Conservation (phyloP, 2,329 filamentous ascomycete genomes). For the Penicillium sp. region DNA sequence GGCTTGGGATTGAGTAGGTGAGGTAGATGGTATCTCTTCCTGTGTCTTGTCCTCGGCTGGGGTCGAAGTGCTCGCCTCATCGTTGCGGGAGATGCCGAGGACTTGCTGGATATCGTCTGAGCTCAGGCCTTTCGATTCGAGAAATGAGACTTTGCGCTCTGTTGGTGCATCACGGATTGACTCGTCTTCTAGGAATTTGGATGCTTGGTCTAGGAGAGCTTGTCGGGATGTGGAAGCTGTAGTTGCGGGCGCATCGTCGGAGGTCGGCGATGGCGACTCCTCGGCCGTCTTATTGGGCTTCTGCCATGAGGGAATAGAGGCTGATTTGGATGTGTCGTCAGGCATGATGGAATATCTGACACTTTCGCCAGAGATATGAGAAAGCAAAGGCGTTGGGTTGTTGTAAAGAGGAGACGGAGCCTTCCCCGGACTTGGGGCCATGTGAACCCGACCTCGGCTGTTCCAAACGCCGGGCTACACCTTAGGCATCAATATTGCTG, state of each 20-base stretch:
- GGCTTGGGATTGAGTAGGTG: conserved; percentile 7
- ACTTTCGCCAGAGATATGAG: not conserved
- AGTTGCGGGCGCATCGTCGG: conserved; percentile 24
- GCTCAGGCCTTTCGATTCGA: conserved; percentile 71
- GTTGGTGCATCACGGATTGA: conserved; percentile 65
- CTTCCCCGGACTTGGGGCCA: conserved; percentile 26
- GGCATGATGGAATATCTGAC: conserved; percentile 27
- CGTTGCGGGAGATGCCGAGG: conserved; percentile 47
- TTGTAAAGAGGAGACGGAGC: conserved; percentile 6
- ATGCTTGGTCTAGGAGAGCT: conserved; percentile 62
- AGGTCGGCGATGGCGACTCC: conserved; percentile 25
- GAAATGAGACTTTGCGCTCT: conserved; percentile 72
- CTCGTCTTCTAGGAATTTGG: conserved; percentile 72
- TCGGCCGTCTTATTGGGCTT: conserved; percentile 30
- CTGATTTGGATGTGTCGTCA: conserved; percentile 30
- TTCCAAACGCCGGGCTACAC: conserved; percentile 12
- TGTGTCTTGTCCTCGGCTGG: conserved; percentile 13
- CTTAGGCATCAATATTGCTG: conserved; percentile 3
- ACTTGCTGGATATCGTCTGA: conserved; percentile 66
- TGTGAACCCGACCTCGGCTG: conserved; percentile 30
- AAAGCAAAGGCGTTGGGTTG: not conserved
- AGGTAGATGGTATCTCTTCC: conserved; percentile 9
- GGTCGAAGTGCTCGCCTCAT: conserved; percentile 21
- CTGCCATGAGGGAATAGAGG: conserved; percentile 44
- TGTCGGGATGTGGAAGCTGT: conserved; percentile 24